phyloP scores from a whole-genome alignment of 2,329 filamentous ascomycete genomes.

The Exophiala mesophila region DNA sequence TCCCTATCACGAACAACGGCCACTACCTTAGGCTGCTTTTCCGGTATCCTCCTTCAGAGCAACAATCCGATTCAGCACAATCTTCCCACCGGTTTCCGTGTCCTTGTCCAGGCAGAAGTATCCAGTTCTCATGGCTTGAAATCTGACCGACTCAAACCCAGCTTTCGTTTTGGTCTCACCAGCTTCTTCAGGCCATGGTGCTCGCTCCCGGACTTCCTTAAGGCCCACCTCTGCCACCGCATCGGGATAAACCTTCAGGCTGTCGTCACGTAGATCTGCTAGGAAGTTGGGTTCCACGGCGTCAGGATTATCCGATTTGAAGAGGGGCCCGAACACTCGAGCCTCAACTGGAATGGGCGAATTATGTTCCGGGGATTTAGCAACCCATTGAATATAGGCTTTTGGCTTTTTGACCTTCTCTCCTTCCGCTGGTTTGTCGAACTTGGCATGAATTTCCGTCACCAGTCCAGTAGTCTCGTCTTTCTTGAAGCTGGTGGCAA shows the following conservation, averaged over 20 bases:
- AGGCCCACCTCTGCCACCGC: slow-evolving; percentile 82
- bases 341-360: slow-evolving; percentile 63
- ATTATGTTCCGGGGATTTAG: slow-evolving; percentile 58
- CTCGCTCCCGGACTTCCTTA: slow-evolving; percentile 65
- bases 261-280: slow-evolving; percentile 77
- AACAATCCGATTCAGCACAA: slow-evolving; percentile 88
- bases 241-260: slow-evolving; percentile 70
- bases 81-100: slow-evolving; percentile 64
- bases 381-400: slow-evolving; percentile 88
- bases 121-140: slow-evolving; percentile 85
- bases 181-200: slow-evolving; percentile 76
- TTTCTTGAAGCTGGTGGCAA: slow-evolving; percentile 62
- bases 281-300: slow-evolving; percentile 74
- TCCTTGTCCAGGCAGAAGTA: slow-evolving; percentile 83
- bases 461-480: slow-evolving; percentile 61
- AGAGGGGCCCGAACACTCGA: slow-evolving; percentile 74
- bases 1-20: too few species aligned
- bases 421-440: slow-evolving; percentile 62
- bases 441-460: slow-evolving; percentile 60
- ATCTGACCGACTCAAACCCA: slow-evolving; percentile 71
- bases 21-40: slow-evolving; percentile 45
- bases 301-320: slow-evolving; percentile 80
- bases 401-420: slow-evolving; percentile 62
- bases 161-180: slow-evolving; percentile 57
- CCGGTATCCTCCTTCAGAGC: slow-evolving; percentile 82